Conservation (phyloP, 2,329 filamentous ascomycete genomes). For the Aspergillus sp. region DNA sequence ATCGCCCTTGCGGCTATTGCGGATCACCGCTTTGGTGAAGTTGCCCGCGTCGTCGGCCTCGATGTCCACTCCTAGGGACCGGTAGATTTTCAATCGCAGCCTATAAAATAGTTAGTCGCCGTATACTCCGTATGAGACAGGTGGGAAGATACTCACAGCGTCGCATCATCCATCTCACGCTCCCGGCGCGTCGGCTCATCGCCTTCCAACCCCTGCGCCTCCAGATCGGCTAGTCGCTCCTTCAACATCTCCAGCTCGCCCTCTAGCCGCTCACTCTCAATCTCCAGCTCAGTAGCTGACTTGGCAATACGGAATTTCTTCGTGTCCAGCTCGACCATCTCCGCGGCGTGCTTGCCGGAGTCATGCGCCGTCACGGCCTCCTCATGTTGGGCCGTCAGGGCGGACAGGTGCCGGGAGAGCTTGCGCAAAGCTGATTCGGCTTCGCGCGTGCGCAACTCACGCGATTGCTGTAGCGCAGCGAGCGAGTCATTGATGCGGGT, state of each 20-base stretch:
- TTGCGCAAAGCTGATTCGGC: slow-evolving; percentile 68
- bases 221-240: slow-evolving; percentile 75
- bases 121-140: not conserved
- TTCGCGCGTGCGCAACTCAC: slow-evolving; percentile 73
- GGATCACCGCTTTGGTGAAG: slow-evolving; percentile 81
- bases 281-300: slow-evolving; percentile 81
- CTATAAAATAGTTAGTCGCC: slow-evolving; percentile 36
- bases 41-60: slow-evolving; percentile 78
- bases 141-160: slow-evolving; percentile 38
- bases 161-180: slow-evolving; percentile 53
- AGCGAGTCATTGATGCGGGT: slow-evolving; percentile 82
- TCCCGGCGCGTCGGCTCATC: slow-evolving; percentile 54
- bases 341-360: slow-evolving; percentile 74
- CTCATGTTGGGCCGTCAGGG: slow-evolving; percentile 72
- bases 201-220: slow-evolving; percentile 84
- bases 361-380: slow-evolving; percentile 76
- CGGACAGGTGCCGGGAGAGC: slow-evolving; percentile 73
- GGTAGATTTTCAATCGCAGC: slow-evolving; percentile 85
- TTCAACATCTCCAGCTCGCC: slow-evolving; percentile 74
- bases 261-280: slow-evolving; percentile 89
- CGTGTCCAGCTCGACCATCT: slow-evolving; percentile 85
- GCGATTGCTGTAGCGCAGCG: slow-evolving; percentile 78
- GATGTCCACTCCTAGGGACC: slow-evolving; percentile 85
- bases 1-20: slow-evolving; percentile 83
- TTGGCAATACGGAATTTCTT: slow-evolving; percentile 96